Percentiles rank a stretch among this genome's conserved stretches.
phyloP scores from a whole-genome alignment of 495 filamentous ascomycete genomes.

The Daldinia caldariorum region DNA sequence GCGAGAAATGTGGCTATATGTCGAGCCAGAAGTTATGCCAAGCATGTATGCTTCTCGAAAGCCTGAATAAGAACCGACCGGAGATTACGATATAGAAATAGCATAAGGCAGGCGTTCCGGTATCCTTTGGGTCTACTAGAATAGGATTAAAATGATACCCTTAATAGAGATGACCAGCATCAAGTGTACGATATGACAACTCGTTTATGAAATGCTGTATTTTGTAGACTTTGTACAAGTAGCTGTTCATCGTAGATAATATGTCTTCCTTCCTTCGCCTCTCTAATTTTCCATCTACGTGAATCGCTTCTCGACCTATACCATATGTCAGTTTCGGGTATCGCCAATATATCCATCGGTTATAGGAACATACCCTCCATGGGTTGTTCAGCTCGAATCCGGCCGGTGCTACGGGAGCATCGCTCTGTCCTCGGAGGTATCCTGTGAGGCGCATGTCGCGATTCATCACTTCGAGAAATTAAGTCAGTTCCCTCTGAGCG shows the following conservation, averaged over 20 bases:
- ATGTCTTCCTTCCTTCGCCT: slow-evolving; percentile 14
- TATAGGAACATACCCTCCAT: slow-evolving; percentile 71
- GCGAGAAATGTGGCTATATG: slow-evolving; percentile 90
- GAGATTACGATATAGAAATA: slow-evolving; percentile 60
- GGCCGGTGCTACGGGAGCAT: slow-evolving; percentile 77
- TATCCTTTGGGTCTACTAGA: slow-evolving; percentile 21
- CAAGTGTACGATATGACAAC: slow-evolving; percentile 12
- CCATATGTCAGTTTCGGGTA: slow-evolving; percentile 28
- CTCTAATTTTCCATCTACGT: slow-evolving; percentile 44
- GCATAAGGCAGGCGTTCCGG: slow-evolving; percentile 27
- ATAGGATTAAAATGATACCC: slow-evolving; percentile 45
- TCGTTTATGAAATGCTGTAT: slow-evolving; percentile 34
- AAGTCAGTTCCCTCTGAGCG: slow-evolving; percentile 49
- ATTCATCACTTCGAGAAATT: slow-evolving; percentile 83
- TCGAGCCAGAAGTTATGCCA: slow-evolving; percentile 96
- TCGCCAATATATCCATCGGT: not conserved
- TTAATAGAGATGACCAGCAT: slow-evolving; percentile 12
- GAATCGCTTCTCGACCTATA: slow-evolving; percentile 63
- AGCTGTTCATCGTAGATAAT: slow-evolving; percentile 8
- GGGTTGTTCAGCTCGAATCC: slow-evolving; percentile 96
- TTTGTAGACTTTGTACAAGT: slow-evolving; percentile 38
- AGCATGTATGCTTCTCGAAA: slow-evolving; percentile 89
- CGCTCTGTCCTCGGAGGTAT: slow-evolving; percentile 82
- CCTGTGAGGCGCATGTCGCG: slow-evolving; percentile 92
- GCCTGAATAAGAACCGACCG: slow-evolving; percentile 88